phyloP scores from a whole-genome alignment of 805 yeast species.

The Ogataea glucozyma region DNA sequence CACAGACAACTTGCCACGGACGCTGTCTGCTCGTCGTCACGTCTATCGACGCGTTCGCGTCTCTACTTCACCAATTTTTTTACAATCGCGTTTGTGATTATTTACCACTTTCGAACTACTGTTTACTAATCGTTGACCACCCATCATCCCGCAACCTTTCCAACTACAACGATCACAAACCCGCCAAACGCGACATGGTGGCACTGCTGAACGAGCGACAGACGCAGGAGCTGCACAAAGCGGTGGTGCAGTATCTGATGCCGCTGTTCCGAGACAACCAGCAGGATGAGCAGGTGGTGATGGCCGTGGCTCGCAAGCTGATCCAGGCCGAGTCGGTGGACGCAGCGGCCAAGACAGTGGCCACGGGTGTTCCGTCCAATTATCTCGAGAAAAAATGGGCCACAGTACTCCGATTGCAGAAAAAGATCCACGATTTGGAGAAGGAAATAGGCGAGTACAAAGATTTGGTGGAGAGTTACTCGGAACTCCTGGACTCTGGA shows the following conservation, averaged over 20 bases:
- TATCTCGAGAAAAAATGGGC: constrained; percentile 80
- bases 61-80: background rate
- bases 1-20: too few species aligned
- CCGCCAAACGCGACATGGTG: too few species aligned
- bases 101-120: constrained; percentile 1
- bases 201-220: constrained; percentile 36
- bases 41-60: constrained; percentile 12
- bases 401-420: constrained; percentile 78
- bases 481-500: constrained; percentile 13
- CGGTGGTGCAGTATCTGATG: constrained; percentile 37
- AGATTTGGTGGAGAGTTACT: constrained; percentile 40
- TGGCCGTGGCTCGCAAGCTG: constrained; percentile 7
- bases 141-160: too few species aligned
- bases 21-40: background rate
- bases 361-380: constrained; percentile 28
- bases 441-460: constrained; percentile 51
- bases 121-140: too few species aligned
- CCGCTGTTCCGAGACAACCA: constrained; percentile 15
- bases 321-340: constrained; percentile 10
- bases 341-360: constrained; percentile 4
- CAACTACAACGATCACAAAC: too few species aligned
- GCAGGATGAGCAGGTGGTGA: constrained; percentile 6
- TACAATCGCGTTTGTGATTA: constrained; percentile 5
- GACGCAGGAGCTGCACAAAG: constrained; percentile 37
- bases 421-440: constrained; percentile 70